Conservation (phyloP, 495 filamentous ascomycete species). For the Talaromyces wortmannii region DNA sequence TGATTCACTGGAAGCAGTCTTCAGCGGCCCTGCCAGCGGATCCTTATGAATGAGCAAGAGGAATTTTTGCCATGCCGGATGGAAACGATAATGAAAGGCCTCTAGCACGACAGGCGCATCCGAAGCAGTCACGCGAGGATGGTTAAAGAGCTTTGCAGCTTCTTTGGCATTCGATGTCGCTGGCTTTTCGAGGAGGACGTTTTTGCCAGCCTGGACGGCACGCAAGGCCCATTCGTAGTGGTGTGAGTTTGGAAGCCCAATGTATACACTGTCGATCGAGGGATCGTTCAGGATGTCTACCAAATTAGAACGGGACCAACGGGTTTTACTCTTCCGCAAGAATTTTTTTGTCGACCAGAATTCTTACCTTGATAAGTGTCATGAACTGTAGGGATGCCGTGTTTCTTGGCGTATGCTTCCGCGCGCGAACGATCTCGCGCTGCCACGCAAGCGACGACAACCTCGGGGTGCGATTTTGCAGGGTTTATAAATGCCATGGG, state of each 20-base stretch:
- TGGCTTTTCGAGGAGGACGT: conserved; percentile 45
- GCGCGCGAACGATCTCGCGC: conserved; percentile 49
- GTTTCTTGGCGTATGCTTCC: conserved; percentile 46
- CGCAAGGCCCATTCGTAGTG: conserved; percentile 40
- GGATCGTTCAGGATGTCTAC: conserved; percentile 31
- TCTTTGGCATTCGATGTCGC: conserved; percentile 32
- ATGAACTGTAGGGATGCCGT: conserved; percentile 49
- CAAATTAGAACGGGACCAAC: not conserved
- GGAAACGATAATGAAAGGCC: conserved; percentile 51
- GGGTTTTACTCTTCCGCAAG: not conserved
- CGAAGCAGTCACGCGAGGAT: conserved; percentile 15
- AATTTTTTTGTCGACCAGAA: not conserved
- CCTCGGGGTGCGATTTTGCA: conserved; percentile 51
- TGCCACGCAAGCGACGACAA: conserved; percentile 51
- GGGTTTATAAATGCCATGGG: conserved; percentile 48
- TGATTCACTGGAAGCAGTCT: conserved; percentile 6
- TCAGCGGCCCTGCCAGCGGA: conserved; percentile 5
- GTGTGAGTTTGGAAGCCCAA: conserved; percentile 40
- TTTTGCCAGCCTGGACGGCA: conserved; percentile 32
- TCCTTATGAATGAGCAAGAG: conserved; percentile 29
- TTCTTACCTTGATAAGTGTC: conserved; percentile 34
- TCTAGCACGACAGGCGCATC: conserved; percentile 46
- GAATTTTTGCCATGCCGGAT: conserved; percentile 47
- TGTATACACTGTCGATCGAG: conserved; percentile 37
- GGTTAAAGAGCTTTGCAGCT: conserved; percentile 25